Percentiles rank a stretch among this genome's conserved stretches.
These are phyloP conservation scores for Agaricus subrufescens DNA, from an alignment of 768 basidiomycete species.

Conservation along the genomic window DNA sequence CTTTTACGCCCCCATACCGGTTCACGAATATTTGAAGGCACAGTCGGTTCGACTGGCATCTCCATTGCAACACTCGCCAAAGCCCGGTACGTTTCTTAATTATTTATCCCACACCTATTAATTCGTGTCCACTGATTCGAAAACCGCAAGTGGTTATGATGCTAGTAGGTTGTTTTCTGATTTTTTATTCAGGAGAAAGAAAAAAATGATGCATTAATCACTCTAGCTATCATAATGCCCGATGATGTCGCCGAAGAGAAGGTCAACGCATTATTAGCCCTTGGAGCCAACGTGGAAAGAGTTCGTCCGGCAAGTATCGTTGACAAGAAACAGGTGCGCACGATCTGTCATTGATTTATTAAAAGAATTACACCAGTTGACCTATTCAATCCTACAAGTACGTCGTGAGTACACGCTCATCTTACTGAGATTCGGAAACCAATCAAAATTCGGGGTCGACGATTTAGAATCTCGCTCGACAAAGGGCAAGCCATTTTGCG, in stretches of 20 bases:
- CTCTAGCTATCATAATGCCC: conserved; percentile 83
- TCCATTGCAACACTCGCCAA: conserved; percentile 91
- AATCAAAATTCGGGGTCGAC: background rate
- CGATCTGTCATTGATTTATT: background rate
- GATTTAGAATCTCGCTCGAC: conserved; percentile 78
- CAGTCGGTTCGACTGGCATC: conserved; percentile 94
- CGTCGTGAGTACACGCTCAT: conserved; percentile 37
- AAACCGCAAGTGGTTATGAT: conserved; percentile 72
- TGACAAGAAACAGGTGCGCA: conserved; percentile 84
- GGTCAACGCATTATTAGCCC: conserved; percentile 71
- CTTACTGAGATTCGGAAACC: too few species aligned
- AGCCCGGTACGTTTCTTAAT: conserved; percentile 55
- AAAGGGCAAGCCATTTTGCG: conserved; percentile 75
- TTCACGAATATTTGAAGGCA: conserved; percentile 95
- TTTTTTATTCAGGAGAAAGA: too few species aligned
- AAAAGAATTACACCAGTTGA: background rate
- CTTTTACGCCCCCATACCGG: conserved; percentile 81
- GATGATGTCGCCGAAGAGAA: conserved; percentile 92
- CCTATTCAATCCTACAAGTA: conserved; percentile 34
- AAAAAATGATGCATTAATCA: background rate
- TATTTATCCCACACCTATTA: background rate
- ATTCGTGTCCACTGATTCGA: background rate
- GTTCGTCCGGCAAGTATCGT: conserved; percentile 95
- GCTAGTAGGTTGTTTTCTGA: conserved; percentile 48
- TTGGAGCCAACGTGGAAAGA: conserved; percentile 87